Evolutionary conservation across 2,329 filamentous ascomycete species (phyloP).

Genomic region (Sclerotinia spermophila): DNA sequence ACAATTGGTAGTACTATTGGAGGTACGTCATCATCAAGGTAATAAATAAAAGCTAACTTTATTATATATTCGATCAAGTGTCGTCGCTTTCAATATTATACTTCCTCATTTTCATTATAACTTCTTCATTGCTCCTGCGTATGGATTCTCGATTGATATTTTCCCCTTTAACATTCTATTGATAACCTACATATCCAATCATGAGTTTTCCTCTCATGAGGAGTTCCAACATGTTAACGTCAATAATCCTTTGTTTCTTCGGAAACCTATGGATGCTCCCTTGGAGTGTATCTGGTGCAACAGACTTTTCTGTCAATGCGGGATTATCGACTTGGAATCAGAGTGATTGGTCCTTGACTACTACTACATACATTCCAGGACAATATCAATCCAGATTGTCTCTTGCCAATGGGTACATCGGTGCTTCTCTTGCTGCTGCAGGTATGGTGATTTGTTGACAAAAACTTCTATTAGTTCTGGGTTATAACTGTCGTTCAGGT

Average conservation of each 20-base stretch:
- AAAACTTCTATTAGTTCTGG: background rate
- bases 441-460: background rate
- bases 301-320: conserved; percentile 32
- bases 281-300: background rate
- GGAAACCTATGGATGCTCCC: background rate
- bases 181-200: background rate
- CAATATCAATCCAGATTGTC: conserved; percentile 36
- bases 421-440: background rate
- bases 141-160: background rate
- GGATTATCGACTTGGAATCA: conserved; percentile 33
- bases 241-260: background rate
- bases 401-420: conserved; percentile 36
- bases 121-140: background rate
- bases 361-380: conserved; percentile 30
- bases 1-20: background rate
- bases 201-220: too few relatives aligned
- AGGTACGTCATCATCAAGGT: background rate
- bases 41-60: background rate
- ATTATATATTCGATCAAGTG: background rate
- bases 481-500: conserved; percentile 20
- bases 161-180: background rate
- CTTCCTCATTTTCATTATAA: background rate
- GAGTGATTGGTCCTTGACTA: conserved; percentile 34
- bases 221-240: background rate
- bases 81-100: background rate